Conservation (phyloP, 495 filamentous ascomycete species). For the Talaromyces wortmannii region DNA sequence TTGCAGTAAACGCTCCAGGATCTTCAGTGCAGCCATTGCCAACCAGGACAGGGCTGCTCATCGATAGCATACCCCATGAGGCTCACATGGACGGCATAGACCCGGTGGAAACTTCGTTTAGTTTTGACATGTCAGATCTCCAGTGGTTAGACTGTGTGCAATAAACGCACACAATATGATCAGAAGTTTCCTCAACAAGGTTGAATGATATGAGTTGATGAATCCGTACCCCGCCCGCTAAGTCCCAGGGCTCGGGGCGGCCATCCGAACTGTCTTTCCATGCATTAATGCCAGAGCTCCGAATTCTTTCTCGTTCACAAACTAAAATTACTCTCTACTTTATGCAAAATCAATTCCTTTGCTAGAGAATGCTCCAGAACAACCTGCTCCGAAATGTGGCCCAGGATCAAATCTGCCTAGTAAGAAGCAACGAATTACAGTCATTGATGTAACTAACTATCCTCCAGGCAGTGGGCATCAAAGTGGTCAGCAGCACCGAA, state of each 20-base stretch:
- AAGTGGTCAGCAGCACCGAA: background rate
- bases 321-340: background rate
- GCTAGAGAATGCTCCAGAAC: background rate
- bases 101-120: background rate
- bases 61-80: background rate
- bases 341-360: background rate
- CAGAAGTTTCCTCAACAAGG: background rate
- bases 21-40: background rate
- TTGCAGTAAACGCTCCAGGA: background rate
- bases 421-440: constrained; percentile 5
- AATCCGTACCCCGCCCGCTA: background rate
- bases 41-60: background rate
- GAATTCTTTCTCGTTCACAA: background rate
- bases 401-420: background rate
- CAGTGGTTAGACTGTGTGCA: background rate
- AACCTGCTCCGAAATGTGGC: background rate
- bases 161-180: background rate
- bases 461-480: constrained; percentile 7
- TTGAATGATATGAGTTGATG: background rate
- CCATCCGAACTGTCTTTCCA: background rate
- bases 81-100: background rate
- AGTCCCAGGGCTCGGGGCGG: background rate
- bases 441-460: too few species aligned
- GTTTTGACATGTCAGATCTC: background rate
- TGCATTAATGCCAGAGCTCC: background rate